Evolutionary conservation across 2,329 filamentous ascomycete species (phyloP).

Genomic region (Botrytis paeoniae): DNA sequence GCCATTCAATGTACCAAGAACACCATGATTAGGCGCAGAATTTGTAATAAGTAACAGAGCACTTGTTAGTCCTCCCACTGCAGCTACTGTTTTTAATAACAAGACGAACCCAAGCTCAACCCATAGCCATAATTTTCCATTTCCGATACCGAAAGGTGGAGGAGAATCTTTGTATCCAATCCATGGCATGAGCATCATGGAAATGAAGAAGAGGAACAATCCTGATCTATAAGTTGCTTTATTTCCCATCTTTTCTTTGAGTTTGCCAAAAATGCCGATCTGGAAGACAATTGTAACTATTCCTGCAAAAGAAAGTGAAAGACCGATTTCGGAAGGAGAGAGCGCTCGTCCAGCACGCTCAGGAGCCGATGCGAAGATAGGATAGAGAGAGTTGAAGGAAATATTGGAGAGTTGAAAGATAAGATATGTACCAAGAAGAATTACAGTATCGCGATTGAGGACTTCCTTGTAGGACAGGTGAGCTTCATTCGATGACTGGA

Average conservation of each 20-base stretch:
- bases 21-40: constrained; percentile 79
- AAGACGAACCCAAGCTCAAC: constrained; percentile 76
- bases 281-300: constrained; percentile 87
- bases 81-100: constrained; percentile 84
- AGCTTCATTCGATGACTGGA: constrained; percentile 42
- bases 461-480: constrained; percentile 57
- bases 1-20: constrained; percentile 86
- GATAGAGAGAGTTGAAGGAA: constrained; percentile 91
- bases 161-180: constrained; percentile 70
- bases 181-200: constrained; percentile 86
- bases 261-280: constrained; percentile 73
- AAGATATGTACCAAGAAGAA: constrained; percentile 81
- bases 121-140: constrained; percentile 70
- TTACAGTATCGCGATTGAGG: constrained; percentile 75
- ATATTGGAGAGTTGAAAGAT: constrained; percentile 94
- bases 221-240: constrained; percentile 78
- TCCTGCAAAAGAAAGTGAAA: constrained; percentile 81
- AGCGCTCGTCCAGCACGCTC: constrained; percentile 75
- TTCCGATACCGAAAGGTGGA: constrained; percentile 55
- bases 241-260: constrained; percentile 80
- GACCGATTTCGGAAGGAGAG: constrained; percentile 74
- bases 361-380: constrained; percentile 78
- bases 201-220: constrained; percentile 74
- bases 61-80: constrained; percentile 87
- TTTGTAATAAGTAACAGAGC: constrained; percentile 96